Evolutionary conservation across 2,329 filamentous ascomycete species (phyloP).

Genomic region (Ophiocordyceps camponoti-floridani): DNA sequence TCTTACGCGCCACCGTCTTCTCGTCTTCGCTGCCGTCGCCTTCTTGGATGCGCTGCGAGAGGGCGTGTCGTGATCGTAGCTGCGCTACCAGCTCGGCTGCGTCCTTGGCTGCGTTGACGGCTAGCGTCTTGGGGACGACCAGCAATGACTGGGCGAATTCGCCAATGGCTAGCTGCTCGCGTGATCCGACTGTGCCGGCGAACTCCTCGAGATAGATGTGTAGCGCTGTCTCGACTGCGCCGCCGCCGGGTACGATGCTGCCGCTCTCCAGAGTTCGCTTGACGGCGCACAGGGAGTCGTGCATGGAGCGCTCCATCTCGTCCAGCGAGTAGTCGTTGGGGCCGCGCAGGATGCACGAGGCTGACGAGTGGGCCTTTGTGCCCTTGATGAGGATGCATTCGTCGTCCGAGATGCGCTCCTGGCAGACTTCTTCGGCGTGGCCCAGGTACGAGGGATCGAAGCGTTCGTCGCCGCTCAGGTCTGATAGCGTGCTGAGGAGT

Average conservation of each 20-base stretch:
- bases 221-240: constrained; percentile 93
- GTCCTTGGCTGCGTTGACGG: constrained; percentile 94
- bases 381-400: constrained; percentile 96
- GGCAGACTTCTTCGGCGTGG: constrained; percentile 85
- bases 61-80: constrained; percentile 80
- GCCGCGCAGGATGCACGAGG: constrained; percentile 88
- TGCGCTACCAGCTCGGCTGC: constrained; percentile 89
- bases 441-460: constrained; percentile 85
- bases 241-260: constrained; percentile 89
- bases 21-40: constrained; percentile 73
- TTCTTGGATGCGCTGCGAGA: constrained; percentile 81
- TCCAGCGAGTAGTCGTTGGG: constrained; percentile 93
- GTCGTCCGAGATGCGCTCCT: constrained; percentile 96
- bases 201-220: constrained; percentile 99
- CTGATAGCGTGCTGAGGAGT: constrained; percentile 79
- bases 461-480: constrained; percentile 92
- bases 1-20: constrained; percentile 79
- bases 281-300: constrained; percentile 90
- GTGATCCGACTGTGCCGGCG: constrained; percentile 87
- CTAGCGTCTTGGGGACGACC: constrained; percentile 87
- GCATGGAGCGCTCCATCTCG: constrained; percentile 97
- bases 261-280: constrained; percentile 95
- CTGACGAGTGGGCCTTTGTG: constrained; percentile 83
- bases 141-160: constrained; percentile 94
- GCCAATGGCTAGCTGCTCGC: constrained; percentile 93